Conservation (phyloP, 2,329 filamentous ascomycete species). For the Sclerotinia sclerotiorum region DNA sequence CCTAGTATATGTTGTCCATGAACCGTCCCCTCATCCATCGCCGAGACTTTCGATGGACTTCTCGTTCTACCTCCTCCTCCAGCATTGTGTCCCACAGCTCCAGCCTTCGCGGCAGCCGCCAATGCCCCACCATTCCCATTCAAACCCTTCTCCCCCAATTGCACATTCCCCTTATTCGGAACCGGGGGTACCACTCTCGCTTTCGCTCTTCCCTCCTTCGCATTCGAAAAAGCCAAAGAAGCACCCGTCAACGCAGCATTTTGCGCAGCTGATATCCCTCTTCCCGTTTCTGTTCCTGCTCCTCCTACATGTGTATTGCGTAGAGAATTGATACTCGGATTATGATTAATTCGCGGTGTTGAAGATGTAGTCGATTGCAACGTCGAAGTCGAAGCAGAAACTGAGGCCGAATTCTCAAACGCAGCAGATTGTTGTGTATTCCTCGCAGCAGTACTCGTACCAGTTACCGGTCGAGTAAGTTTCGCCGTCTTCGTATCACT, state of each 20-base stretch:
- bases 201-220: neutral
- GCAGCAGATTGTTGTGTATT: neutral
- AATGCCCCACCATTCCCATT: conserved; percentile 47
- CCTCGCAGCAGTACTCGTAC: neutral
- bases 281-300: neutral
- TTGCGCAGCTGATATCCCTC: neutral
- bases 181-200: neutral
- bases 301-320: conserved; percentile 8
- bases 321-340: conserved; percentile 2
- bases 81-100: conserved; percentile 6
- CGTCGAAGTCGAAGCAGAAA: neutral
- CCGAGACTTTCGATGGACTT: conserved; percentile 21
- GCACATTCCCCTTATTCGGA: conserved; percentile 5
- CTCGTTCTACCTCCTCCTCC: conserved; percentile 20
- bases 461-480: neutral
- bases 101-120: conserved; percentile 46
- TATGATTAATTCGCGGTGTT: neutral
- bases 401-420: neutral
- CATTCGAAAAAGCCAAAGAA: conserved; percentile 13
- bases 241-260: conserved; percentile 17
- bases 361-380: neutral
- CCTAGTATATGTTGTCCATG: conserved; percentile 18
- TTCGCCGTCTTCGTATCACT: neutral
- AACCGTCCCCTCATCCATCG: neutral
- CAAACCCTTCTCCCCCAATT: neutral